phyloP scores from a whole-genome alignment of 768 basidiomycete species.

The Chalciporus sphaerocephalus region DNA sequence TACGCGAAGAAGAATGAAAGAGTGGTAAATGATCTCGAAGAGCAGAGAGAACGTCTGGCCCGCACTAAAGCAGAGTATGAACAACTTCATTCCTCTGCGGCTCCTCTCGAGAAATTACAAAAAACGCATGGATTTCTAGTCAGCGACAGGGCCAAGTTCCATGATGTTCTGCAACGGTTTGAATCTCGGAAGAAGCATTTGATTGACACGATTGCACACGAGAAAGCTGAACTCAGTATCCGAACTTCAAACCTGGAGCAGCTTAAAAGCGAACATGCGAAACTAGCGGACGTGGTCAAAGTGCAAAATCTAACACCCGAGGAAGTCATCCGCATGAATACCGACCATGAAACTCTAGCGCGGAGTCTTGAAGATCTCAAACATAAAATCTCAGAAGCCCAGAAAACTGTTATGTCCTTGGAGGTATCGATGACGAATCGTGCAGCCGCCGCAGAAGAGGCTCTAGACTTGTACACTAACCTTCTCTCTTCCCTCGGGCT shows the following conservation, averaged over 20 bases:
- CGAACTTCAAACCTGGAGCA: slow-evolving; percentile 55
- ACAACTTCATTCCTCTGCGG: slow-evolving; percentile 57
- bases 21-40: slow-evolving; percentile 60
- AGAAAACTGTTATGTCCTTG: slow-evolving; percentile 66
- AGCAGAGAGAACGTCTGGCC: slow-evolving; percentile 44
- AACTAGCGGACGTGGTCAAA: slow-evolving; percentile 63
- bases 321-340: slow-evolving; percentile 88
- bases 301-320: slow-evolving; percentile 87
- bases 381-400: slow-evolving; percentile 69
- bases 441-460: slow-evolving; percentile 75
- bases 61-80: slow-evolving; percentile 50
- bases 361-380: slow-evolving; percentile 74
- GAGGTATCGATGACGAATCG: slow-evolving; percentile 83
- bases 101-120: slow-evolving; percentile 60
- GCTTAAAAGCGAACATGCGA: slow-evolving; percentile 59
- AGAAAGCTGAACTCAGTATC: slow-evolving; percentile 58
- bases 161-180: slow-evolving; percentile 66
- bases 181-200: slow-evolving; percentile 66
- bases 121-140: slow-evolving; percentile 60
- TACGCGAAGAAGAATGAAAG: slow-evolving; percentile 75
- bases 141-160: slow-evolving; percentile 74
- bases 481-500: slow-evolving; percentile 72
- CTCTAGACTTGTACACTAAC: slow-evolving; percentile 73
- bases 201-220: slow-evolving; percentile 59
- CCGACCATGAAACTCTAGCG: slow-evolving; percentile 75